A percentile compares a stretch with the other conserved stretches of the same genome.
Conservation (phyloP, 2,329 filamentous ascomycete genomes). For the Aureobasidium sp. region DNA sequence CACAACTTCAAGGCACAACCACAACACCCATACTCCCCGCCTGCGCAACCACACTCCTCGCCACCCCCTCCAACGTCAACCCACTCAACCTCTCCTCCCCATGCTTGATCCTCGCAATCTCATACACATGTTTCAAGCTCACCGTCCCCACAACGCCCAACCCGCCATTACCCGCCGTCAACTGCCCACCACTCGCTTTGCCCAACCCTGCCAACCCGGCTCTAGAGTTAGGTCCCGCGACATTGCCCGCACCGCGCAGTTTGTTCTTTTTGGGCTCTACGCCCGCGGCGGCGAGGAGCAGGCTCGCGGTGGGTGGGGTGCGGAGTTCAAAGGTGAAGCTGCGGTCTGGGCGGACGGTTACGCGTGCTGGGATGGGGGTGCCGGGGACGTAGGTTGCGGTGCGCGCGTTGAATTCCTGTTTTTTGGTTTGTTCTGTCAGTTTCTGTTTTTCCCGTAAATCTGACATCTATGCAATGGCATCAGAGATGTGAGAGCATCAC, state of each 20-base stretch:
- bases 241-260: constrained; percentile 60
- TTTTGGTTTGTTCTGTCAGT: background rate
- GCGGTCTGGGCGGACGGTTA: constrained; percentile 87
- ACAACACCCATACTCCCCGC: constrained; percentile 45
- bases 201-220: constrained; percentile 29
- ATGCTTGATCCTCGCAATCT: constrained; percentile 94
- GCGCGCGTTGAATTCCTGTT: constrained; percentile 90
- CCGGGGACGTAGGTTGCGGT: constrained; percentile 77
- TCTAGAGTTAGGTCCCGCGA: constrained; percentile 38
- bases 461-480: too few relatives aligned
- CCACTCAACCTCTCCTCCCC: constrained; percentile 45
- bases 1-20: constrained; percentile 34
- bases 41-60: constrained; percentile 60
- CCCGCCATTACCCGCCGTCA: constrained; percentile 51
- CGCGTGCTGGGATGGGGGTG: constrained; percentile 81
- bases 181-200: constrained; percentile 28
- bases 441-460: constrained; percentile 49
- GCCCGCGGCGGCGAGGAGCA: constrained; percentile 77
- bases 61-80: constrained; percentile 77
- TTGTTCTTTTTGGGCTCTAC: constrained; percentile 70
- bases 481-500: background rate
- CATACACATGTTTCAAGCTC: constrained; percentile 91
- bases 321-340: constrained; percentile 89
- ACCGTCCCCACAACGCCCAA: constrained; percentile 75
- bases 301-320: constrained; percentile 87